Conservation (phyloP, 495 filamentous ascomycete genomes). For the Arthonia radiata region DNA sequence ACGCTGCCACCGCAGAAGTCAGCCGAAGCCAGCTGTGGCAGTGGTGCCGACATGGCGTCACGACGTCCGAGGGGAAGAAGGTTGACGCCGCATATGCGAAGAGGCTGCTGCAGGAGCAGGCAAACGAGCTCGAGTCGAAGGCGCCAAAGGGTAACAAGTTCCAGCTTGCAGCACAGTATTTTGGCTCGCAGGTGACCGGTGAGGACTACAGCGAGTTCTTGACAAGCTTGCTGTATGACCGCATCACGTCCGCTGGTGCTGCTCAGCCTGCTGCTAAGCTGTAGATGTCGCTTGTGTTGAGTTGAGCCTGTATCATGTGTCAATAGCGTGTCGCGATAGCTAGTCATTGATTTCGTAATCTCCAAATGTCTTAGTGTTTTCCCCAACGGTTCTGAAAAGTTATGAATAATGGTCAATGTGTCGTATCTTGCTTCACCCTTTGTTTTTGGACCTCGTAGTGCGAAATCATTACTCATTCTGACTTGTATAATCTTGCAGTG, state of each 20-base stretch:
- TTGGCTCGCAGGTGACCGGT: slow-evolving; percentile 75
- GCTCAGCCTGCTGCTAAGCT: slow-evolving; percentile 47
- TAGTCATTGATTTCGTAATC: no score
- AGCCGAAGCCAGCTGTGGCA: slow-evolving; percentile 87
- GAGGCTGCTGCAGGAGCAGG: slow-evolving; percentile 66
- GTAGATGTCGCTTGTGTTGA: no score
- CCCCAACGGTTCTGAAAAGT: no score
- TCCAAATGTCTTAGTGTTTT: no score
- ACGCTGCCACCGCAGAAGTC: slow-evolving; percentile 92
- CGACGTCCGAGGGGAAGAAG: slow-evolving; percentile 71
- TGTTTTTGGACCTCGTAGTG: no score
- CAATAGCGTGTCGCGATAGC: no score
- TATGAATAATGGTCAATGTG: no score
- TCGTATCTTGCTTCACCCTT: no score
- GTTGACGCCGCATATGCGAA: slow-evolving; percentile 81
- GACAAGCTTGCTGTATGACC: slow-evolving; percentile 83
- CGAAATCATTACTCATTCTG: no score
- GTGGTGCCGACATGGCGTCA: slow-evolving; percentile 70
- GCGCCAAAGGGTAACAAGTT: slow-evolving; percentile 82
- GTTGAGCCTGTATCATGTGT: no score
- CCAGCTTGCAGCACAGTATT: slow-evolving; percentile 75
- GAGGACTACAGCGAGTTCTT: slow-evolving; percentile 96
- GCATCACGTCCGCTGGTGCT: slow-evolving; percentile 64
- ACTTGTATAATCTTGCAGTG: no score
- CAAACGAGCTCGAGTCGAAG: slow-evolving; percentile 45